Evolutionary conservation across 306 rosid species (phyloP), one percentile per base, ranked within the genome.

Genomic region (Vigna mungo): DNA sequence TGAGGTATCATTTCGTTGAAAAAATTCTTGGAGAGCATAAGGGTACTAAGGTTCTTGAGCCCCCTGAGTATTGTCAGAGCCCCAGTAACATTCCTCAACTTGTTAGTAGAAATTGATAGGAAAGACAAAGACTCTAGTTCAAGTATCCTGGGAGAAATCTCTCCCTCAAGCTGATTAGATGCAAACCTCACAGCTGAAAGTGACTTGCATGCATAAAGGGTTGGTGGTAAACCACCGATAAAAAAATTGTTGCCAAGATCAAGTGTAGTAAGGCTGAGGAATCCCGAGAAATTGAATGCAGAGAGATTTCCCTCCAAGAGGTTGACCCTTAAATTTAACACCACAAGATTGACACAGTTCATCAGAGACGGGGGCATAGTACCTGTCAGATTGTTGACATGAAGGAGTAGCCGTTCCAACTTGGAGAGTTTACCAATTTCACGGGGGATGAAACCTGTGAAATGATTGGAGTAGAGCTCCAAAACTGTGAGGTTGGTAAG

Each of bases 241-340:
- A 95, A 92, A 12, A 49, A 52, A 78, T 95, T 95, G 81, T 90
- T 81, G 65, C 97, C 92, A 59, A 95, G 97, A 80, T 95, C 99
- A 62, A 95, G 88, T 23, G 85, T 90, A 17, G 74, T 52, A 10
- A 95, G 97, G 71, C 53, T 48, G 13, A 62, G 80, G 52, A 95
- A 77, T 8, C 70, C 61, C 0, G 97, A 92, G 90, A 95, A 95
- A 70, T 95, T 61, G 62, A 92, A 84, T 11, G 72, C 81, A 32
- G 93, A 87, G 75, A 92, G 92, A 48, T 86, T 37, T 32, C 97
- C 99, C n/a, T 15, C 76, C 85, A 95, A 76, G 2, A 1, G 2
- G 80, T 95, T 95, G 78, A 92, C 91, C 81, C 99, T 79, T 79
- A 95, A 87, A 81, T 90, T 92, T 88, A 95, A 74, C 67, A 74